phyloP scores from a whole-genome alignment of 2,329 filamentous ascomycete species.

The Talaromyces sp. region DNA sequence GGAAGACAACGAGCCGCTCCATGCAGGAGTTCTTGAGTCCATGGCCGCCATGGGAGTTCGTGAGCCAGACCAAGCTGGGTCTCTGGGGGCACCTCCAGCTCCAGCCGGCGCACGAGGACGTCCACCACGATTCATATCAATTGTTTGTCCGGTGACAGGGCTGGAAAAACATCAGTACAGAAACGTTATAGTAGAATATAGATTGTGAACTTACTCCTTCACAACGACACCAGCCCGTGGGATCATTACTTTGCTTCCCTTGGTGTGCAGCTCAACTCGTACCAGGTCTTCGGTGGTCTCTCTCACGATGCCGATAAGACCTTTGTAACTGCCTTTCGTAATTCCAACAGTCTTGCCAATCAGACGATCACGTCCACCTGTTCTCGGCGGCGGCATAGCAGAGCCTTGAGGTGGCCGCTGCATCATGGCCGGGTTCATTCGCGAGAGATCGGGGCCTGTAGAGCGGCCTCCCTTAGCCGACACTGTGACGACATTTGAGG shows the following conservation, averaged over 20 bases:
- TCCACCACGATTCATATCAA: constrained; percentile 60
- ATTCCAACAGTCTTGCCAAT: constrained; percentile 91
- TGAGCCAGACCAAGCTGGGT: constrained; percentile 57
- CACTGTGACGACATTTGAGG: constrained; percentile 79
- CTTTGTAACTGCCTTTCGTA: constrained; percentile 83
- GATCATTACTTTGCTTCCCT: constrained; percentile 84
- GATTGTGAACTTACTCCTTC: constrained; percentile 62
- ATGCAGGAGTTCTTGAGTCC: constrained; percentile 69
- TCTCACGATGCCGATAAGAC: constrained; percentile 89
- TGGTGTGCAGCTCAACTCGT: constrained; percentile 88
- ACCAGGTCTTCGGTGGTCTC: constrained; percentile 83
- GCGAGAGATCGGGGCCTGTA: constrained; percentile 69
- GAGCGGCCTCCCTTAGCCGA: constrained; percentile 90
- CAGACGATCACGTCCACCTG: constrained; percentile 70
- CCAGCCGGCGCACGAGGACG: constrained; percentile 41
- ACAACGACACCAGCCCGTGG: constrained; percentile 76
- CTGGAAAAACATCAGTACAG: constrained; percentile 20
- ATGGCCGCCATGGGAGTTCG: constrained; percentile 62
- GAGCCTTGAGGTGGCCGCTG: constrained; percentile 56
- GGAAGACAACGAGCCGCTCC: constrained; percentile 53
- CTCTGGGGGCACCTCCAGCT: constrained; percentile 37
- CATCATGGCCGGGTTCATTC: constrained; percentile 89
- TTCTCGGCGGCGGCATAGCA: constrained; percentile 66
- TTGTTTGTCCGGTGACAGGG: constrained; percentile 66
- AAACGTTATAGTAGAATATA: constrained; percentile 1